A percentile compares a stretch with the other conserved stretches of the same genome.
Conservation (phyloP, 2,329 filamentous ascomycete species). For the Talaromyces sp. region DNA sequence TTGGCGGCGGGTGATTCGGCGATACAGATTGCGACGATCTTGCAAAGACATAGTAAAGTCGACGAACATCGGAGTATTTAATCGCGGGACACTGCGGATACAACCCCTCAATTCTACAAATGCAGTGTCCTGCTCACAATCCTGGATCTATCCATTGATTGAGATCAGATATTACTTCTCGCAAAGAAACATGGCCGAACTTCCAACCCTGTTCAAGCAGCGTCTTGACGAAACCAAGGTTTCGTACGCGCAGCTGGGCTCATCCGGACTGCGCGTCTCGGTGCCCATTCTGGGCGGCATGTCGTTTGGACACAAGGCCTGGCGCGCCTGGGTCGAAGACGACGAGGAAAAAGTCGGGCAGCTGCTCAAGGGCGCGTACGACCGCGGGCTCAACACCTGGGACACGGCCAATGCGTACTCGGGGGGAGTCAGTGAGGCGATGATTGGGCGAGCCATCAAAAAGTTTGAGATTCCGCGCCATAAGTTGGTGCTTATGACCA, state of each 20-base stretch:
- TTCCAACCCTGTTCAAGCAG: slow-evolving; percentile 5
- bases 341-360: slow-evolving; percentile 5
- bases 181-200: slow-evolving; percentile 1
- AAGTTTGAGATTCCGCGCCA: slow-evolving; percentile 52
- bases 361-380: slow-evolving; percentile 20
- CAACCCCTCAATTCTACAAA: background rate
- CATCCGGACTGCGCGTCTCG: slow-evolving; percentile 19
- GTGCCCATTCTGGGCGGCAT: slow-evolving; percentile 17
- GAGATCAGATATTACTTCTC: too few species aligned
- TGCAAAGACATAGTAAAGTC: background rate
- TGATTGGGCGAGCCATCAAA: slow-evolving; percentile 59
- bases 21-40: background rate
- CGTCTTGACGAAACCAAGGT: slow-evolving; percentile 9
- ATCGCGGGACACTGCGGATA: background rate
- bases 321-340: slow-evolving; percentile 1
- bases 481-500: slow-evolving; percentile 54
- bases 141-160: background rate
- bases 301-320: slow-evolving; percentile 1
- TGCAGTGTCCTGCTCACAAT: background rate
- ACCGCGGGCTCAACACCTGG: slow-evolving; percentile 22
- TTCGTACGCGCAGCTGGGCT: slow-evolving; percentile 13
- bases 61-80: background rate
- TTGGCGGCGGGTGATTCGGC: background rate
- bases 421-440: slow-evolving; percentile 56
- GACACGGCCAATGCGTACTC: slow-evolving; percentile 27